Evolutionary conservation across 441 rosid genomes (phyloP), one percentile per base, ranked within the genome.

Genomic region (Pelargonium hybrid): DNA sequence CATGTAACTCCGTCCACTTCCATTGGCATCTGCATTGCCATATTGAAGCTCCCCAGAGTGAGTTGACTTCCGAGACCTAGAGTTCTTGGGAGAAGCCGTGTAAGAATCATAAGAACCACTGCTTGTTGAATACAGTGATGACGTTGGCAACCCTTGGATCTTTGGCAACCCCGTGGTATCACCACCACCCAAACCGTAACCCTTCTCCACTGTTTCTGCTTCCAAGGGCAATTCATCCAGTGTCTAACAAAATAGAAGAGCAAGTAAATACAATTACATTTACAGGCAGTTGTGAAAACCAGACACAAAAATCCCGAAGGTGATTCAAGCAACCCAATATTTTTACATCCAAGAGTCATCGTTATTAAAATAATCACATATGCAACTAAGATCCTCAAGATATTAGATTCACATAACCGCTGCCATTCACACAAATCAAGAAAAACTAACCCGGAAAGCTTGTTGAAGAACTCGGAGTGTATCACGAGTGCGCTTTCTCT

Each of bases 181-280:
- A 4, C 84, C 97, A 4, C 84, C 66, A 48, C 88, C 90, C 76
- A 80, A 39, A 75, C 79, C 80, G 81, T 85, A 88, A 69, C 97
- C 99, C 78, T 87, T 89, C 85, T 94, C 96, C 7, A 89, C 89
- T 18, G 97, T 69, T 74, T 92, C 96, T 71, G 97, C 96, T 82
- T 92, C 99, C 82, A 92, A 68, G 8, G 99, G 99, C 80, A 95
- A 80, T 79, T 95, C 96, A 68, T 92, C 99, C 90, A 95, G 73
- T 62, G 97, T 92, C 99, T 95, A 81, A 52, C 31, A 14, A 71
- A 71, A 69, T 59, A 54, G 31, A 1, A n/a, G 21, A 41, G 41
- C 45, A 17, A 7, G 20, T 56, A 56, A 18, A 56, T 56, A 37
- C 43, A 37, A 5, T 31, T 2, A 6, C 37, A 31, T 31, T 4